phyloP scores from a whole-genome alignment of 257 asterid species.

The Petunia secreta region DNA sequence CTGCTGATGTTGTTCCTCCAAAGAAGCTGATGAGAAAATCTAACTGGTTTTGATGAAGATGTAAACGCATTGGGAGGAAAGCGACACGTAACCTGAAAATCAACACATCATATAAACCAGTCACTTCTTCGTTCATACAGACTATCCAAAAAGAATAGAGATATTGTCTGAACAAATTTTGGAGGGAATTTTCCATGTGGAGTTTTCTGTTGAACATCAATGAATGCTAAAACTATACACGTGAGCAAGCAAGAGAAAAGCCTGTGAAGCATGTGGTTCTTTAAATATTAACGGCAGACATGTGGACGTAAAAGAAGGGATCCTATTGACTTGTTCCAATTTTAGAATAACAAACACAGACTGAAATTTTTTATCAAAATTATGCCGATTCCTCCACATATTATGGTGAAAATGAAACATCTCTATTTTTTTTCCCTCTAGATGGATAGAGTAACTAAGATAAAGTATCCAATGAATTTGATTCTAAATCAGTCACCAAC shows the following conservation, averaged over 20 bases:
- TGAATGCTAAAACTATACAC: neutral
- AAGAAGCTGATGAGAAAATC: slow-evolving; percentile 93
- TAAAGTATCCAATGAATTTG: neutral
- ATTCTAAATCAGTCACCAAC: neutral
- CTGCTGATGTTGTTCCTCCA: slow-evolving; percentile 63
- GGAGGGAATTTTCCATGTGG: neutral
- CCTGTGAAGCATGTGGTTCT: neutral
- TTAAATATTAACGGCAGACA: neutral
- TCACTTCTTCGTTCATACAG: slow-evolving; percentile 18
- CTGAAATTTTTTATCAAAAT: neutral
- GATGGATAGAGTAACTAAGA: neutral
- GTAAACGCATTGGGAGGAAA: slow-evolving; percentile 78
- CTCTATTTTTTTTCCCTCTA: neutral
- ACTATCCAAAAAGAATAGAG: neutral
- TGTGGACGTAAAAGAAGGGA: neutral
- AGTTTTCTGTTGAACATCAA: slow-evolving; percentile 17
- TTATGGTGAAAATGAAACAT: neutral
- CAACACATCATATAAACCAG: slow-evolving; percentile 1
- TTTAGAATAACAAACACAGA: neutral
- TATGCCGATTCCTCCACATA: neutral
- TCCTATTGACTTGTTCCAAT: neutral
- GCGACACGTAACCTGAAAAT: slow-evolving; percentile 76
- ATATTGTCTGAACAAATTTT: slow-evolving; percentile 11
- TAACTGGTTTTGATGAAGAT: slow-evolving; percentile 97
- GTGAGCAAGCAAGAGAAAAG: slow-evolving; percentile 3